Base-by-base conservation (phyloP, 176 grass and related monocot genomes). In the Miscanthus lutarioriparius region DNA sequence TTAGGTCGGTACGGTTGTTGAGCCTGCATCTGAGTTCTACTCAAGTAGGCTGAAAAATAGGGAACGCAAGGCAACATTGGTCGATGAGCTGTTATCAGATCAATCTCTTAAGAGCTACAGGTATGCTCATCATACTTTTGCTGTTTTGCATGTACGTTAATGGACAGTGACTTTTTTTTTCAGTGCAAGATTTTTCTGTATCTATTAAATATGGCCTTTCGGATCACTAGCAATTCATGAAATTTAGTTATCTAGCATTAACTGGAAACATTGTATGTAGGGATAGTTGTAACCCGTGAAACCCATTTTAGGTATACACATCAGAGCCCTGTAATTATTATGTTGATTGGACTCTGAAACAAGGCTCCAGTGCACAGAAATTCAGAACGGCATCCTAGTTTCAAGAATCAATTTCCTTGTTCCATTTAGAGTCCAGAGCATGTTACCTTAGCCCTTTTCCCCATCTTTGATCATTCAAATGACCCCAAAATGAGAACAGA, bases 1-100 rank as follows among this genome's bases (percentile, higher is more conserved):
- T 91, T 53, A 98, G 95, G 87, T 95, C 2, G 93, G 95, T 80
- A 98, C 93, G 23, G 80, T 98, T 51, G 80, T 98, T 87, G 93
- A 90, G 73, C 76, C 92, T 77, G 80, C 87, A 85, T 93, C 87
- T 63, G 95, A 98, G 85, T 95, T 88, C 89, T 92, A 67, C 93
- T 93, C 95, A 63, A 76, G 92, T 82, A 94, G 95, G 74, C 67
- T 98, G 62, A 98, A 91, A 49, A 95, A 93, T 85, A 91, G 76
- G 77, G 91, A 98, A 38, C 76, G 85, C 73, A 98, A 95, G 87
- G 70, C 85, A 77, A 95, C 91, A 37, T 76, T 95, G 72, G 89
- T 72, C 33, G 95, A 95, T 74, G 91, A 98, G 80, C 33, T 95
- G 23, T 78, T 98, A 78, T 90, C 93, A 63, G 92, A 95, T 85